These are phyloP conservation scores for Magnusiomyces starmeri DNA, from an alignment of 1,139 yeast species.

Conservation along the genomic window DNA sequence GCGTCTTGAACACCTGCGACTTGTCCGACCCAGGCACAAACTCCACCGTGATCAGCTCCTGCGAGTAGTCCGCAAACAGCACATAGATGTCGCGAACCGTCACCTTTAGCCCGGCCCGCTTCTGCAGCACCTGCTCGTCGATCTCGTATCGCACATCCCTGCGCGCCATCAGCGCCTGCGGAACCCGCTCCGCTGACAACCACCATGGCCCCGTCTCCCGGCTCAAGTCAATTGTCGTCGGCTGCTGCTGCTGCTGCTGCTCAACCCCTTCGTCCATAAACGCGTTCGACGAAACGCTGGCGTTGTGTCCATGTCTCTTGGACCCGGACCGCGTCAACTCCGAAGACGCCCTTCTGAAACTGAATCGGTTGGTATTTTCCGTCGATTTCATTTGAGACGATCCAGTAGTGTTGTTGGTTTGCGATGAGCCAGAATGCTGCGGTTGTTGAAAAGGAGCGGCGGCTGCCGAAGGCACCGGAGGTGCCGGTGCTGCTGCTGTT, in stretches of 20 bases:
- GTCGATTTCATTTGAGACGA: neutral
- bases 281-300: neutral
- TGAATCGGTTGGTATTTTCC: neutral
- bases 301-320: neutral
- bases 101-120: conserved; percentile 50
- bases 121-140: conserved; percentile 49
- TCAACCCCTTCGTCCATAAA: too few relatives aligned
- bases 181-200: conserved; percentile 49
- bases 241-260: conserved; percentile 2
- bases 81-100: conserved; percentile 63
- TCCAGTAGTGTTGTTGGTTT: neutral
- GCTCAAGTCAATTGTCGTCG: conserved; percentile 26
- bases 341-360: conserved; percentile 15
- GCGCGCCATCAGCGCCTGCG: conserved; percentile 44
- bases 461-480: too few relatives aligned
- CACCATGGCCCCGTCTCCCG: conserved; percentile 52
- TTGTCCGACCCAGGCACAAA: conserved; percentile 37
- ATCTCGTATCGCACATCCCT: conserved; percentile 50
- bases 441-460: neutral
- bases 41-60: conserved; percentile 46
- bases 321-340: conserved; percentile 1
- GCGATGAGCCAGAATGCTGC: neutral
- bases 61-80: conserved; percentile 66
- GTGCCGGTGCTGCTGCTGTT: too few relatives aligned
- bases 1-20: neutral